Percentiles rank a stretch among this genome's conserved stretches.
Evolutionary conservation across 306 rosid species (phyloP).

Genomic region (Vigna unguiculata): DNA sequence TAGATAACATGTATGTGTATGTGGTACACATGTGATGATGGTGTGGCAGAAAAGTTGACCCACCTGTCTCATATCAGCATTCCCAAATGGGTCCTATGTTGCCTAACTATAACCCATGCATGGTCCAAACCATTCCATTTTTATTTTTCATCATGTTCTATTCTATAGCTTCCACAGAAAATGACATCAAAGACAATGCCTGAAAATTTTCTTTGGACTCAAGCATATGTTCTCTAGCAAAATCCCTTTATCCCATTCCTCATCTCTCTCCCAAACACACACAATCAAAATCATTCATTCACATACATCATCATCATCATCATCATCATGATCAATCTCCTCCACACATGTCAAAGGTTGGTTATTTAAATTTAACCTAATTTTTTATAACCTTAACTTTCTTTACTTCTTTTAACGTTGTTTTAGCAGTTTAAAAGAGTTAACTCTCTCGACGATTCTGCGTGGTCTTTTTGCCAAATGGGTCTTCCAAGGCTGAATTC

Average conservation of each 20-base stretch:
- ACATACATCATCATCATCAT: conserved; percentile 23
- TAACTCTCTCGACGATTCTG: conserved; percentile 64
- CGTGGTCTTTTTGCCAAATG: conserved; percentile 65
- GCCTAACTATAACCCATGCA: conserved; percentile 45
- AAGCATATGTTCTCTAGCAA: conserved; percentile 51
- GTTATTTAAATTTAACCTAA: conserved; percentile 20
- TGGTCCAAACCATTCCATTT: conserved; percentile 46
- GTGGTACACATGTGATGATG: conserved; percentile 35
- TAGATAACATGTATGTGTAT: not conserved
- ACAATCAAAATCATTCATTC: conserved; percentile 48
- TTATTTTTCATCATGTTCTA: conserved; percentile 24
- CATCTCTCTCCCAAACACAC: conserved; percentile 39
- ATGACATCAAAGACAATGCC: conserved; percentile 52
- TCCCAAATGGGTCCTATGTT: conserved; percentile 46
- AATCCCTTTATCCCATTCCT: conserved; percentile 41
- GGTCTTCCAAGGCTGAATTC: conserved; percentile 97
- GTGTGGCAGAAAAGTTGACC: conserved; percentile 42
- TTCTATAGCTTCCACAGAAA: conserved; percentile 42
- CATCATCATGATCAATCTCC: not conserved
- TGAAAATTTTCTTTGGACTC: conserved; percentile 44
- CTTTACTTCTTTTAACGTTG: too few species aligned
- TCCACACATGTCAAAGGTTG: not conserved
- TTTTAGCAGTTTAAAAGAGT: conserved; percentile 53
- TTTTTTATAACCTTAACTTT: too few species aligned
- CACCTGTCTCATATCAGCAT: conserved; percentile 44